Conservation (phyloP, 2,329 filamentous ascomycete genomes). For the Fusarium burgessii region DNA sequence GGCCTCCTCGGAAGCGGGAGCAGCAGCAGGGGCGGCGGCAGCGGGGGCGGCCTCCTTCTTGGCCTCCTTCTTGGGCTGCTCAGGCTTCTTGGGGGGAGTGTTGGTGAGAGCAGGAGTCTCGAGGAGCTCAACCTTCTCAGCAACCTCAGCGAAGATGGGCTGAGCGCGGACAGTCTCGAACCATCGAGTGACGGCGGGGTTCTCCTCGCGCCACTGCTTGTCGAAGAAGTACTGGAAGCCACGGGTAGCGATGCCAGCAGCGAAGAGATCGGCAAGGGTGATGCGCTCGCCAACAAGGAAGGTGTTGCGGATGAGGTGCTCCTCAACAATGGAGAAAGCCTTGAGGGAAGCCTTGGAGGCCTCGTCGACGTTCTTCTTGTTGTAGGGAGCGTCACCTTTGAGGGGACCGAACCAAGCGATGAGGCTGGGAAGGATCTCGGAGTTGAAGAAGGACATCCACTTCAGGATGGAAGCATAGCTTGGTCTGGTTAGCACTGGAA, state of each 20-base stretch:
- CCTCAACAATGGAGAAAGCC: slow-evolving; percentile 80
- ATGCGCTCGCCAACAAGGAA: slow-evolving; percentile 98
- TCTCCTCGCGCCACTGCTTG: slow-evolving; percentile 84
- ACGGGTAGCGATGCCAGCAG: slow-evolving; percentile 80
- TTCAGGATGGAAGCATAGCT: slow-evolving; percentile 95
- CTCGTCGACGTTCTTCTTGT: slow-evolving; percentile 97
- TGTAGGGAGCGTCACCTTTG: slow-evolving; percentile 85
- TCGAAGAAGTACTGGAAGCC: slow-evolving; percentile 96
- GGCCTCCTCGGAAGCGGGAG: slow-evolving; percentile 56
- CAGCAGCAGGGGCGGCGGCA: slow-evolving; percentile 47
- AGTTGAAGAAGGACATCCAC: slow-evolving; percentile 98
- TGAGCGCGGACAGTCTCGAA: slow-evolving; percentile 95
- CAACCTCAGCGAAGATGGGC: slow-evolving; percentile 86
- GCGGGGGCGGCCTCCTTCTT: slow-evolving; percentile 65
- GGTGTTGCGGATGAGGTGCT: slow-evolving; percentile 91
- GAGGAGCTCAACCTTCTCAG: slow-evolving; percentile 79
- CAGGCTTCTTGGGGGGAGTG: slow-evolving; percentile 81
- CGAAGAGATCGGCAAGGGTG: slow-evolving; percentile 95
- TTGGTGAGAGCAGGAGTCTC: slow-evolving; percentile 82
- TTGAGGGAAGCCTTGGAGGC: slow-evolving; percentile 75
- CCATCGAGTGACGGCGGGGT: slow-evolving; percentile 93
- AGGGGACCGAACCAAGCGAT: slow-evolving; percentile 89
- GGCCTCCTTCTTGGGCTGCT: slow-evolving; percentile 72
- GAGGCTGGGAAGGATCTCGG: slow-evolving; percentile 80
- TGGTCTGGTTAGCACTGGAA: slow-evolving; percentile 39